Evolutionary conservation across 805 yeast species (phyloP), one percentile per base, ranked within the genome.

Genomic region (Tetrapisispora taiwanensis): DNA sequence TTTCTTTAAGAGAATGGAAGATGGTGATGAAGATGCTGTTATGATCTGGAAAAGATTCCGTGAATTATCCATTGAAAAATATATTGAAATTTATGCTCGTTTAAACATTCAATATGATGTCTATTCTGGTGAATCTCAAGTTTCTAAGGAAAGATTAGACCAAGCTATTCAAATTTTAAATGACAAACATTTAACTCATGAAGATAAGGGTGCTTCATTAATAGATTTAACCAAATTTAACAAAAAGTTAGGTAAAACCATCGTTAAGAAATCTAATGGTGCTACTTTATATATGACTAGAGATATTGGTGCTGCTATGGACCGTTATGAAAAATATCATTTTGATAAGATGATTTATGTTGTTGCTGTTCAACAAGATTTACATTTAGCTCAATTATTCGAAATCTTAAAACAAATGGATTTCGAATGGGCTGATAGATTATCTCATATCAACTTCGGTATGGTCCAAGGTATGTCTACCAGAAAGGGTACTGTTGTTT

Each of bases 391-490:
- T 45, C 99, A 92, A 70, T 85, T 92, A 64, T 90, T 92, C 67
- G 95, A 88, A 69, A 86, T 88, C 53, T 72, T 92, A 61, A 89
- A 89, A 57, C 85, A 85, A 67, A 76, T 90, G 83, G 96, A 86
- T 38, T 78, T 74, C 63, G 81, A 78, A 49, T 92, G 96, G 96
- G 89, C 95, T 41, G 70, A 76, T 51, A 75, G 73, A 47, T 71
- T 90, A 55, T 75, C 74, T 58, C 97, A 90, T 66, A 76, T 92
- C 55, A 90, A 84, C 69, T 92, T 89, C 56, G 99, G 99, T 66
- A 84, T 92, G 95, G 98, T 92, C 41, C 84, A 78, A 60, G 98
- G 98, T 56, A 92, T 92, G 99, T 84, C 95, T 24, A 92, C 98
- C 47, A 81, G 99, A 72, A 85, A 81, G 68, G 99, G 99, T 54